Conservation (phyloP, 1,139 yeast genomes). For the Pichia sp. region DNA sequence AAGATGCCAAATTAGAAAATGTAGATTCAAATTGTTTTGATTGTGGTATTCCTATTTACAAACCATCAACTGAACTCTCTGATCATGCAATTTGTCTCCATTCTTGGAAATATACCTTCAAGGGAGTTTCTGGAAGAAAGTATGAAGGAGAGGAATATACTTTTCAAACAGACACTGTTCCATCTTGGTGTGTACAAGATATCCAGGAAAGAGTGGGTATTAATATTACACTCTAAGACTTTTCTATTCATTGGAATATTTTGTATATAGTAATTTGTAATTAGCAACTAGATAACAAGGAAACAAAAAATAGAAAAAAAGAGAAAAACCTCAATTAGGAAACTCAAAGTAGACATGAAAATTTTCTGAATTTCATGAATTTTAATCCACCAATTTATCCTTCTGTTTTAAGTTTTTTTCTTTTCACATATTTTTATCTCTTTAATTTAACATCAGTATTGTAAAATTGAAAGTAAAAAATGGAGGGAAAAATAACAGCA, state of each 20-base stretch:
- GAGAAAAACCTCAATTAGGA: no score
- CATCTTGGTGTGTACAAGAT: neutral
- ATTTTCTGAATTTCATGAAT: no score
- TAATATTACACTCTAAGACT: no score
- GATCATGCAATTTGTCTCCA: conserved; percentile 49
- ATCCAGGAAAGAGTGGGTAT: neutral
- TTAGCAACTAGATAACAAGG: no score
- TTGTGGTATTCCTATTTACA: conserved; percentile 33
- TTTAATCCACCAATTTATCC: no score
- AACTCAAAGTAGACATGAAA: no score
- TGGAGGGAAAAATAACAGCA: neutral
- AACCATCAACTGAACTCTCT: conserved; percentile 27
- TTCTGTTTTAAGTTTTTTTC: no score
- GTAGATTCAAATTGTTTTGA: conserved; percentile 31
- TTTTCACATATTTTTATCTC: neutral
- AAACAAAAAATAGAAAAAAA: no score
- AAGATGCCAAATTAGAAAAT: neutral
- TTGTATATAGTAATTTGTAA: no score
- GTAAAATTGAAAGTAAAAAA: neutral
- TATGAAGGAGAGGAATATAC: conserved; percentile 17
- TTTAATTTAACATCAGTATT: neutral
- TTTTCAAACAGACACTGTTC: neutral
- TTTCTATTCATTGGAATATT: no score
- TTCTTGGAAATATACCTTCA: conserved; percentile 36
- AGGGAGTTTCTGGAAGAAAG: conserved; percentile 15